Conservation (phyloP, 2,329 filamentous ascomycete species). For the Phialophora tarda region DNA sequence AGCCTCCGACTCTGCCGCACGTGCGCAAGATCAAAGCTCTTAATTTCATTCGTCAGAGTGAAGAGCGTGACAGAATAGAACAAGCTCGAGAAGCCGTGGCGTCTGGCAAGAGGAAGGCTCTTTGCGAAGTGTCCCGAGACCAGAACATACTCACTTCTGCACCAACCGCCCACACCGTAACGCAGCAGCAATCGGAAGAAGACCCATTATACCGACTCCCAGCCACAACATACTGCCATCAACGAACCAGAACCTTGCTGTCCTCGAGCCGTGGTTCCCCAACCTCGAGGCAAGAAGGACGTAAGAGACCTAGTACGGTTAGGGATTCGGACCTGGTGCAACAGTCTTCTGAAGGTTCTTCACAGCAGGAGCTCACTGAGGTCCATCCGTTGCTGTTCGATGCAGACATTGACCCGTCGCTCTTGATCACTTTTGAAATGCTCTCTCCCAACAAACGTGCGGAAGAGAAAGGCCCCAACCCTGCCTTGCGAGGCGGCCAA, state of each 20-base stretch:
- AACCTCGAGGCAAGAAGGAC: background rate
- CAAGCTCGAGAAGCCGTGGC: constrained; percentile 7
- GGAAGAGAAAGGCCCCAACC: background rate
- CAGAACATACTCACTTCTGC: background rate
- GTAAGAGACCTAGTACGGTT: background rate
- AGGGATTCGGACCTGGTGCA: constrained; percentile 3
- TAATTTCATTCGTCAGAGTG: constrained; percentile 32
- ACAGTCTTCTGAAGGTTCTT: constrained; percentile 8
- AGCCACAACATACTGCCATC: constrained; percentile 23
- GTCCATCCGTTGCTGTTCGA: constrained; percentile 11
- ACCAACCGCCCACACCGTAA: constrained; percentile 2
- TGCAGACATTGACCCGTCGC: constrained; percentile 21
- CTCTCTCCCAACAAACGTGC: background rate
- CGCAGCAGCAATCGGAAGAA: constrained; percentile 3
- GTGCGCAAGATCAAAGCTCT: constrained; percentile 35
- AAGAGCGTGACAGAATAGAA: constrained; percentile 9
- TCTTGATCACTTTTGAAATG: constrained; percentile 29
- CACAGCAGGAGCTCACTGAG: constrained; percentile 23
- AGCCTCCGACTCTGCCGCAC: constrained; percentile 33
- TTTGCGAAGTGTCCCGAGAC: constrained; percentile 9
- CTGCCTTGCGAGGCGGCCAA: constrained; percentile 24
- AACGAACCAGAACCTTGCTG: constrained; percentile 27
- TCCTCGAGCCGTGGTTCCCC: constrained; percentile 12
- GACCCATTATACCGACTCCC: constrained; percentile 22
- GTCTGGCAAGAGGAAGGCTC: constrained; percentile 8